phyloP scores from a whole-genome alignment of 768 basidiomycete genomes.

The Tephrocybe rancida region DNA sequence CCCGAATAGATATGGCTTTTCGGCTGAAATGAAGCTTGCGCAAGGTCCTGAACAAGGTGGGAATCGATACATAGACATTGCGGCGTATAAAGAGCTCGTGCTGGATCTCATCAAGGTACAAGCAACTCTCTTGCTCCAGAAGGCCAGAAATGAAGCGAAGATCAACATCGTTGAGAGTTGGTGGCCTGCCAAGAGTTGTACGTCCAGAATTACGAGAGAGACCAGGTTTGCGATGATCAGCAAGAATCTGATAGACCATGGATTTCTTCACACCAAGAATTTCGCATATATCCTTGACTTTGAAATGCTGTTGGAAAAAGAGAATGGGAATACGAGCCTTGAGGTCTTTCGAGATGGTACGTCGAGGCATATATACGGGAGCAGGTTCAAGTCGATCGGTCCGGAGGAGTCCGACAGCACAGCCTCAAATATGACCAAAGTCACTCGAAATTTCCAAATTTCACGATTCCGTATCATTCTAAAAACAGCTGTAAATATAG shows the following conservation, averaged over 20 bases:
- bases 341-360: conserved; percentile 4
- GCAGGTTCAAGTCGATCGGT: neutral
- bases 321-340: conserved; percentile 21
- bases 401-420: neutral
- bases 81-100: neutral
- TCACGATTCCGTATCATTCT: too few species aligned
- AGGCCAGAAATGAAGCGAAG: neutral
- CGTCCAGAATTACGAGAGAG: neutral
- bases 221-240: neutral
- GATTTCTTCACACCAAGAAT: conserved; percentile 21
- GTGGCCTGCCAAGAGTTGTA: neutral
- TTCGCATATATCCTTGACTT: conserved; percentile 19
- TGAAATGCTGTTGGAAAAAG: conserved; percentile 8
- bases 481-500: too few species aligned
- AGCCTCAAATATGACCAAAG: neutral
- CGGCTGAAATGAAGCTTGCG: neutral
- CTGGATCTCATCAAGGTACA: neutral
- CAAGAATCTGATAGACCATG: conserved; percentile 2
- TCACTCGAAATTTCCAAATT: neutral
- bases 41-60: neutral
- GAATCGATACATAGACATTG: neutral
- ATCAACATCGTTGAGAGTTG: neutral
- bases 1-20: neutral
- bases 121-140: neutral
- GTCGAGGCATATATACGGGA: neutral